phyloP scores from a whole-genome alignment of 495 filamentous ascomycete species.

The Mytilinidion resinicola region DNA sequence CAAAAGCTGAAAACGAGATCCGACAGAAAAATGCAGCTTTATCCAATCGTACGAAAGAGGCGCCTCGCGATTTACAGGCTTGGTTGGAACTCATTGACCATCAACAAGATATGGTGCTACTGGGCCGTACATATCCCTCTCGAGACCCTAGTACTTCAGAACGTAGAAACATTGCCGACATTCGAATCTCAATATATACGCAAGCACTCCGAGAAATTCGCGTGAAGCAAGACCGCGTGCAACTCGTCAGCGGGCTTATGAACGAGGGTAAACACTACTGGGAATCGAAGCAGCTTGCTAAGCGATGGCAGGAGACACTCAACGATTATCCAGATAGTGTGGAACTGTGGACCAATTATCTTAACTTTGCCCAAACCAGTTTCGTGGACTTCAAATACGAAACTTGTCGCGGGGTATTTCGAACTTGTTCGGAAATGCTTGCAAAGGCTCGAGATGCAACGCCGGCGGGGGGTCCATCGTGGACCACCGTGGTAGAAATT shows the following conservation, averaged over 20 bases:
- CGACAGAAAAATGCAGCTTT: slow-evolving; percentile 53
- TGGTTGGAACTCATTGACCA: slow-evolving; percentile 75
- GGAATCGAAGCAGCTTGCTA: slow-evolving; percentile 56
- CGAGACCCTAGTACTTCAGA: slow-evolving; percentile 53
- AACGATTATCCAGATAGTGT: slow-evolving; percentile 52
- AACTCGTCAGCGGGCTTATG: slow-evolving; percentile 61
- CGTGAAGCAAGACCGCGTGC: slow-evolving; percentile 42
- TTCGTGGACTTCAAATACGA: slow-evolving; percentile 65
- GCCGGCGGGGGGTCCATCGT: neutral
- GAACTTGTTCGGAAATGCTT: slow-evolving; percentile 49
- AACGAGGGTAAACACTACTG: slow-evolving; percentile 65
- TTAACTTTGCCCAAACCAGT: slow-evolving; percentile 68
- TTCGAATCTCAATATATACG: slow-evolving; percentile 75
- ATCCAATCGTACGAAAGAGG: slow-evolving; percentile 49
- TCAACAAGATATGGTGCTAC: slow-evolving; percentile 59
- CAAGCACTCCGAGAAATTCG: slow-evolving; percentile 59
- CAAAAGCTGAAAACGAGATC: slow-evolving; percentile 36
- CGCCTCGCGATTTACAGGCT: slow-evolving; percentile 58
- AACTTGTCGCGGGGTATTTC: slow-evolving; percentile 49
- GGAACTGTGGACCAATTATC: slow-evolving; percentile 64
- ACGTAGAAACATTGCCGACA: slow-evolving; percentile 59
- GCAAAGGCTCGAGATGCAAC: slow-evolving; percentile 14
- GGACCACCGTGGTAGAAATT: slow-evolving; percentile 34
- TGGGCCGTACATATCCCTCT: slow-evolving; percentile 31
- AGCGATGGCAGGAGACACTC: slow-evolving; percentile 59